Evolutionary conservation across 371 early-diverging fungal species (phyloP), one percentile per base, ranked within the genome.

Genomic region (Parasitella parasitica): DNA sequence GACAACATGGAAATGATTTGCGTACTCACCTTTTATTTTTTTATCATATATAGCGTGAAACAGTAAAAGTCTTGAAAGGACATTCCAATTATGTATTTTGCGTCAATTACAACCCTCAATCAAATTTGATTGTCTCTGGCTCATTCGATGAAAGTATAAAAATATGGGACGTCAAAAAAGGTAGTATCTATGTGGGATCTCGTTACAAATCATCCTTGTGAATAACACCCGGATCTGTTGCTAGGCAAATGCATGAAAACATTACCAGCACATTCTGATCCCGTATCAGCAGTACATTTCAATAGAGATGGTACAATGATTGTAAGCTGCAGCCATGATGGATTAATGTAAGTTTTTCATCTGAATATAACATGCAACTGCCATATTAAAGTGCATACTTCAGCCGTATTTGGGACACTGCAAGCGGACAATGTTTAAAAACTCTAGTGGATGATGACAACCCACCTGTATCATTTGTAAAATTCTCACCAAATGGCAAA

Each of bases 401-500:
- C 41, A 51, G 93, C 57, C 96, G 98, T 43, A 94, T 98, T 60
- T 98, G 98, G 98, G 98, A 98, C 74, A 92, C 94, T 16, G 87
- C 90, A 24, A 92, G 96, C 22, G 98, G 97, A 28, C 94, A 96
- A 74, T 97, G 98, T 69, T 81, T 98, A 34, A 97, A 96, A 71
- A 97, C 97, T 0, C 70, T 98, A 27, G 91, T 95, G 13, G 93
- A 95, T 66, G 96, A 96, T 70, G 93, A 91, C 61, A 95, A 93
- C 66, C 96, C 96, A 51, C 92, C 94, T 26, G 97, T 97, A n/a
- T 93, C 97, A 0, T 96, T 93, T 80, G 97, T 93, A 32, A 96
- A 95, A 75, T 98, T 98, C 70, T 96, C 97, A 26, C 99, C 99
- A 28, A 98, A 98, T 73, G 96, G 98, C 64, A 97, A 97, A 80